These are phyloP conservation scores for Rhizopus sp. DNA, from an alignment of 371 early-diverging fungal species.

Conservation along the genomic window DNA sequence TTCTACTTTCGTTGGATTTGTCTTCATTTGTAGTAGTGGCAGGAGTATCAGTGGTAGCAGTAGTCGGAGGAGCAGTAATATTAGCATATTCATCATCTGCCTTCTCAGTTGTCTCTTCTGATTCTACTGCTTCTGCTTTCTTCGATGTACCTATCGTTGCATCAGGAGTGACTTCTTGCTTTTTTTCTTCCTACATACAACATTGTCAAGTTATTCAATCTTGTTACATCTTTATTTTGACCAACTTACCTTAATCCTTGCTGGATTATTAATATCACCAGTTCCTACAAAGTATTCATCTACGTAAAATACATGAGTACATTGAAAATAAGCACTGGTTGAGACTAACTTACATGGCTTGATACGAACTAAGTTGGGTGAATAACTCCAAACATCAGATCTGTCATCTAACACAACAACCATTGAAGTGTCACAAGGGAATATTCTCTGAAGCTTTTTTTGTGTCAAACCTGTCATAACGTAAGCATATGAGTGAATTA, in stretches of 20 bases:
- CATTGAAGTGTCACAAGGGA: slow-evolving; percentile 96
- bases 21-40: too few species aligned
- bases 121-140: too few species aligned
- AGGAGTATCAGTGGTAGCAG: too few species aligned
- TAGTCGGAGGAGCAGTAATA: too few species aligned
- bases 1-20: too few species aligned
- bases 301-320: slow-evolving; percentile 24
- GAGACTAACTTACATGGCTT: slow-evolving; percentile 73
- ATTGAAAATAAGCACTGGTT: background rate
- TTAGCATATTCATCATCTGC: too few species aligned
- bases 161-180: background rate
- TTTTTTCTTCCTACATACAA: slow-evolving; percentile 6
- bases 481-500: background rate
- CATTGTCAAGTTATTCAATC: background rate
- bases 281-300: slow-evolving; percentile 92
- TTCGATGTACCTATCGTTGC: background rate
- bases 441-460: slow-evolving; percentile 90
- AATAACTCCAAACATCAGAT: slow-evolving; percentile 96
- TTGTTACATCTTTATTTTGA: background rate
- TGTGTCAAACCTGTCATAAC: slow-evolving; percentile 62
- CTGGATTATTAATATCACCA: slow-evolving; percentile 89
- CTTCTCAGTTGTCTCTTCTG: too few species aligned
- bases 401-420: slow-evolving; percentile 99
- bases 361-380: slow-evolving; percentile 88
- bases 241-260: slow-evolving; percentile 2